Base-by-base conservation (phyloP, 2,329 filamentous ascomycete genomes). In the Aspergillus sp. region DNA sequence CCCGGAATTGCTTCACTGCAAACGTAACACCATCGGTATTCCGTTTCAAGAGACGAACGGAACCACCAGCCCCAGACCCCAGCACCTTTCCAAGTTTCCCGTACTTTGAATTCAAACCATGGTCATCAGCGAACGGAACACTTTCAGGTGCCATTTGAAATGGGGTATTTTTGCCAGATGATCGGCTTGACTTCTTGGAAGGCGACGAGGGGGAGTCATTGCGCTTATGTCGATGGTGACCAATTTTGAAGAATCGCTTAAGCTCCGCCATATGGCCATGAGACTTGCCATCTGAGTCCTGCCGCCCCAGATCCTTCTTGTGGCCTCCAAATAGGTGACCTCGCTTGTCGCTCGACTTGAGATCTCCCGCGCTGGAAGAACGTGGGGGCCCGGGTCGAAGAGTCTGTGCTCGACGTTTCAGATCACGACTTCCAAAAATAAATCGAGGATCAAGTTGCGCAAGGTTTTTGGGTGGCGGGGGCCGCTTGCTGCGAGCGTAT, bases 1-100 rank as follows among this genome's bases (percentile, higher is more conserved):
- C 84, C 46, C 93, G 79, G 71, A 98, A 98, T 64, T 98, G 91
- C 70, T 98, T 98, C 46, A 97, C 93, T 1, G 93, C 93, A 68
- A 98, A 98, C 0, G 94, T 93, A 5, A 88, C 89, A 22, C 86
- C 86, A 63, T 98, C 93, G 53, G 88, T 90, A 61, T 84, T 91
- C 52, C 93, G 82, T 74, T 93, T 96, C 84, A 98, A 89, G 44
- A 98, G 72, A 55, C 91, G 82, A 13, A 98, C 93, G 0, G 91
- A 97, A 22, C 93, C 93, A 44, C 93, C 93, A 23, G 93, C 93
- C 22, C 93, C 93, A 23, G 91, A 91, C 4, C 93, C 93, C 10
- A 98, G 78, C 1, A 97, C 88, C 64, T 88, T 93, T 49, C 91
- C 93, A 55, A 98, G 85, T 64, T 96, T 97, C 41, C 93, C 93